Conservation (phyloP, 2,329 filamentous ascomycete species). For the Claviceps purpurea region DNA sequence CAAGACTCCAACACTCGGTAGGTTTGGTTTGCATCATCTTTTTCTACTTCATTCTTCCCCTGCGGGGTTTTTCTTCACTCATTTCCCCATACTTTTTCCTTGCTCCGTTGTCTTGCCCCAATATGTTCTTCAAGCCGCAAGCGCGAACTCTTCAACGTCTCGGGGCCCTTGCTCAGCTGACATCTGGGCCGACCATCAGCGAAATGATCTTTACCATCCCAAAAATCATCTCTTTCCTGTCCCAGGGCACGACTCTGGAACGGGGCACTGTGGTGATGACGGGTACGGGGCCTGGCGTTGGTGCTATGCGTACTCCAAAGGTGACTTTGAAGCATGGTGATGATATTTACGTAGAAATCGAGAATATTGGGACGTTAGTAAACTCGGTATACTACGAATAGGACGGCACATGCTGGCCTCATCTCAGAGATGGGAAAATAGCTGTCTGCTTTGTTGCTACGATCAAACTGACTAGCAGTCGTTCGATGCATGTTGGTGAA, state of each 20-base stretch:
- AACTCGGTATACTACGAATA: conserved; percentile 25
- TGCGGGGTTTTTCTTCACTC: background rate
- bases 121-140: too few relatives aligned
- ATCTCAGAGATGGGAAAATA: too few relatives aligned
- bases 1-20: conserved; percentile 22
- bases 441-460: too few relatives aligned
- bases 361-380: conserved; percentile 22
- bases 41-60: background rate
- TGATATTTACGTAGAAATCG: conserved; percentile 25
- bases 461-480: too few relatives aligned
- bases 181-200: background rate
- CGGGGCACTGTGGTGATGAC: conserved; percentile 51
- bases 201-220: conserved; percentile 46
- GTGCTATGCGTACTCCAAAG: conserved; percentile 25
- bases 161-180: too few relatives aligned
- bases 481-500: too few relatives aligned
- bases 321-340: conserved; percentile 23
- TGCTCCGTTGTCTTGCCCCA: too few relatives aligned
- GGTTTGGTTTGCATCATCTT: background rate
- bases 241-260: conserved; percentile 44
- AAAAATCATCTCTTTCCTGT: conserved; percentile 42
- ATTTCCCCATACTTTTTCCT: too few relatives aligned
- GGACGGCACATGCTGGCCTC: background rate
- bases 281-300: conserved; percentile 36
- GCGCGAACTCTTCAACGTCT: too few relatives aligned